phyloP scores from a whole-genome alignment of 202 grass and related monocot genomes.

The Schoenoplectus triqueter region DNA sequence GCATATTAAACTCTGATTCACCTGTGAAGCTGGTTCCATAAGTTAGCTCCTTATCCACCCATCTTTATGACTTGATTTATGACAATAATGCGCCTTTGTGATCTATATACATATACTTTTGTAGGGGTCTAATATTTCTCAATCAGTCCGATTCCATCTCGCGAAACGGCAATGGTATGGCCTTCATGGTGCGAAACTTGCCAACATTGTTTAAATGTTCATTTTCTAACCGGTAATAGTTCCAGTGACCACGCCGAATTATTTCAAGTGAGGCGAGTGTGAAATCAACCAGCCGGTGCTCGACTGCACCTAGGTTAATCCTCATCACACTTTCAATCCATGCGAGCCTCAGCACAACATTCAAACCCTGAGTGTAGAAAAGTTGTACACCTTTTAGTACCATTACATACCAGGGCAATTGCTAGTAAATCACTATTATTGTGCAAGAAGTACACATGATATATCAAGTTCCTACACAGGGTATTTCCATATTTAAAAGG shows the following conservation, averaged over 20 bases:
- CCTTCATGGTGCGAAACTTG: constrained; percentile 82
- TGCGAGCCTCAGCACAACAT: constrained; percentile 77
- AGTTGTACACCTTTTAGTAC: not conserved
- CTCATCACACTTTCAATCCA: constrained; percentile 85
- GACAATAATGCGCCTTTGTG: not conserved
- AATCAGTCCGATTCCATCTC: constrained; percentile 74
- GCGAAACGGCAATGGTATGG: constrained; percentile 75
- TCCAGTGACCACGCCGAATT: constrained; percentile 87
- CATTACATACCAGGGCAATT: not conserved
- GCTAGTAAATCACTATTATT: not conserved
- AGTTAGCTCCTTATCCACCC: constrained; percentile 4
- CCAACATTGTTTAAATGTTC: constrained; percentile 89
- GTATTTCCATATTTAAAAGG: not conserved
- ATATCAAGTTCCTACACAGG: too few relatives aligned
- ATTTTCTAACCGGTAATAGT: constrained; percentile 93
- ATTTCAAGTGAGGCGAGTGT: constrained; percentile 79
- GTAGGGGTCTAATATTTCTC: not conserved
- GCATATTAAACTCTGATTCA: constrained; percentile 17
- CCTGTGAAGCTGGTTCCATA: not conserved
- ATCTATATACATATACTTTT: constrained; percentile 19
- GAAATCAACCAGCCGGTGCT: constrained; percentile 71
- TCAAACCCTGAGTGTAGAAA: constrained; percentile 62
- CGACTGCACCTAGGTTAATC: constrained; percentile 43
- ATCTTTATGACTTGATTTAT: not conserved
- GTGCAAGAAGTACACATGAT: too few relatives aligned